Evolutionary conservation across 2,329 filamentous ascomycete species (phyloP).

Genomic region (Xenoacremonium recifei): DNA sequence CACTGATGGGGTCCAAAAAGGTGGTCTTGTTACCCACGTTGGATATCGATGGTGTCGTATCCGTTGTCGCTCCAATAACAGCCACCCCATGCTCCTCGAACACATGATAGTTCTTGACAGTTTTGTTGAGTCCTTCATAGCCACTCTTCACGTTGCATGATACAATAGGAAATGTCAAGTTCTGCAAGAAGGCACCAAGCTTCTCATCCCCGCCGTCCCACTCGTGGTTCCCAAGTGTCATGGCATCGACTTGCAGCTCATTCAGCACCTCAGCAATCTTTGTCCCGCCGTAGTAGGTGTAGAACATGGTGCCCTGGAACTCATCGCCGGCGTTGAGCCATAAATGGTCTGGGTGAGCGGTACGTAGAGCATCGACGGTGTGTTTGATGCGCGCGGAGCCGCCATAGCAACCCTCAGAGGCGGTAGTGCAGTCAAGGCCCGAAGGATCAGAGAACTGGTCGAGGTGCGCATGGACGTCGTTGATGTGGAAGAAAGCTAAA

Average conservation of each 20-base stretch:
- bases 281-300: conserved; percentile 63
- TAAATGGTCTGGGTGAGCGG: conserved; percentile 58
- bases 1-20: conserved; percentile 56
- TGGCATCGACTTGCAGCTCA: conserved; percentile 63
- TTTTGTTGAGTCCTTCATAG: conserved; percentile 57
- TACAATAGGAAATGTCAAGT: conserved; percentile 63
- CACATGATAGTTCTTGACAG: conserved; percentile 64
- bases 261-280: conserved; percentile 68
- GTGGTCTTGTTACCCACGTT: conserved; percentile 56
- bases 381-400: conserved; percentile 65
- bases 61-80: conserved; percentile 63
- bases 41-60: conserved; percentile 57
- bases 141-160: conserved; percentile 63
- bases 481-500: conserved; percentile 64
- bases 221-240: conserved; percentile 68
- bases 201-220: conserved; percentile 64
- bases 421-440: conserved; percentile 59
- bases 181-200: conserved; percentile 60
- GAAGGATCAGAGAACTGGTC: conserved; percentile 61
- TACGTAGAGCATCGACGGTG: conserved; percentile 55
- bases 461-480: conserved; percentile 66
- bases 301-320: conserved; percentile 68
- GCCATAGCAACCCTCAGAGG: conserved; percentile 58
- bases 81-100: conserved; percentile 61
- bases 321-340: conserved; percentile 68